Conservation (phyloP, 129 eudicot species). For the Artemisia tridentata region DNA sequence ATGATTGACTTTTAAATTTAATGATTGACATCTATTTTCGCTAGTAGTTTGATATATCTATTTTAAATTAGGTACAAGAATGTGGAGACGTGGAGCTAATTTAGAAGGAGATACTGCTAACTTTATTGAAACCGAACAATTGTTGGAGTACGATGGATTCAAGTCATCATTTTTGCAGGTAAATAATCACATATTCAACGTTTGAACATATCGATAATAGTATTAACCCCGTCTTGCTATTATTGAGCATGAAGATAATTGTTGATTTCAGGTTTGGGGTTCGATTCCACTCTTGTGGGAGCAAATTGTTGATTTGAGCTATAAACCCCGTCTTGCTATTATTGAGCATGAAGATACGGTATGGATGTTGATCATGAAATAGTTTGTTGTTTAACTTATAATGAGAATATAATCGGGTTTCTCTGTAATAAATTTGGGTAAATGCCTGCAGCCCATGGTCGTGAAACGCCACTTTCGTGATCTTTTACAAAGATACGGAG, state of each 20-base stretch:
- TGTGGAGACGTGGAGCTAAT: slow-evolving; percentile 99
- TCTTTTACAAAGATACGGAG: slow-evolving; percentile 89
- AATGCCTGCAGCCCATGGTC: slow-evolving; percentile 56
- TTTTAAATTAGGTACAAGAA: slow-evolving; percentile 75
- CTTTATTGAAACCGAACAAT: slow-evolving; percentile 95
- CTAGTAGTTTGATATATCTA: slow-evolving; percentile 13
- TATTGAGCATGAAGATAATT: neutral
- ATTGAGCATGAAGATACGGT: slow-evolving; percentile 88
- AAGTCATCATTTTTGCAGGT: slow-evolving; percentile 62
- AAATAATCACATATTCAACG: neutral
- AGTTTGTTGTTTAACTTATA: neutral
- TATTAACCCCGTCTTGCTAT: neutral
- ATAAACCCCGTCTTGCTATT: slow-evolving; percentile 77
- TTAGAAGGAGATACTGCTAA: slow-evolving; percentile 96
- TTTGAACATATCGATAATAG: too few species aligned
- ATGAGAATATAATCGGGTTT: slow-evolving; percentile 5
- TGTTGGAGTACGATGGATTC: slow-evolving; percentile 46
- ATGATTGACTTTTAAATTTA: neutral
- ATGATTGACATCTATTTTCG: slow-evolving; percentile 9
- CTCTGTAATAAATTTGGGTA: slow-evolving; percentile 6
- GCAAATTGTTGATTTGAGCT: slow-evolving; percentile 99
- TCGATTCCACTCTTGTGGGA: slow-evolving; percentile 99
- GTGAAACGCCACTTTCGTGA: slow-evolving; percentile 96
- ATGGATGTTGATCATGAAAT: slow-evolving; percentile 25
- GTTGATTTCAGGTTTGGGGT: slow-evolving; percentile 78